Base-by-base conservation (phyloP, 148 eudicot genomes). In the Rhododendron mucronatum region DNA sequence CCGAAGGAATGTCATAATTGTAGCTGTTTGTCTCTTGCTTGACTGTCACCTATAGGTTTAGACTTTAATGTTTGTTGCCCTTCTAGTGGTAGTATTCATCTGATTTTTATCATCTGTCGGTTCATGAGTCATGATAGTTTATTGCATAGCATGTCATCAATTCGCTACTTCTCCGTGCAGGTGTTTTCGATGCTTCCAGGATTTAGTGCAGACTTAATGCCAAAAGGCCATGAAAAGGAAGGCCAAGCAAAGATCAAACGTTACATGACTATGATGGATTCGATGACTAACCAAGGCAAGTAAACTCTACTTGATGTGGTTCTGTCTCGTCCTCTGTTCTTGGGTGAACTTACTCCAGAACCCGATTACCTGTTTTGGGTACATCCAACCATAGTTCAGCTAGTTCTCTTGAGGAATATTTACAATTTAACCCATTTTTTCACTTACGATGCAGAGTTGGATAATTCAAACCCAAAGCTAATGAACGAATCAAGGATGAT, bases 251-350 rank as follows among this genome's bases (percentile, higher is more conserved):
- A 97, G 89, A 91, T 97, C 51, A 95, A 97, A 91, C 96, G 98
- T 28, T 97, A 95, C 85, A 95, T 97, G 99, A 95, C 98, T 8
- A 97, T 97, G 94, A 97, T 97, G 99, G 99, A 96, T 85, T 96
- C 99, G 74, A 96, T 96, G 99, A 96, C 99, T 73, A 89, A 96
- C 80, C 98, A 95, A 92, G 99, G 99, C 88, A 81, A 88, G 93
- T 84, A 59, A 9, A 69, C 61, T 57, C 35, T 84, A 3, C n/a
- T 84, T 37, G 44, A 75, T 50, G 47, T 3, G 0, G 33, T 45
- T 84, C 65, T 75, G 2, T 28, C 15, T 26, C 65, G 26, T 21
- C 30, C n/a, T n/a, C 21, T 45, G 37, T 67, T 81, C 20, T 81
- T 53, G 16, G 63, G 23, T 20, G 21, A 67, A 67, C 74, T 71